Base-by-base conservation (phyloP, 73 alveolate species). In the Symbiodinium pilosum region DNA sequence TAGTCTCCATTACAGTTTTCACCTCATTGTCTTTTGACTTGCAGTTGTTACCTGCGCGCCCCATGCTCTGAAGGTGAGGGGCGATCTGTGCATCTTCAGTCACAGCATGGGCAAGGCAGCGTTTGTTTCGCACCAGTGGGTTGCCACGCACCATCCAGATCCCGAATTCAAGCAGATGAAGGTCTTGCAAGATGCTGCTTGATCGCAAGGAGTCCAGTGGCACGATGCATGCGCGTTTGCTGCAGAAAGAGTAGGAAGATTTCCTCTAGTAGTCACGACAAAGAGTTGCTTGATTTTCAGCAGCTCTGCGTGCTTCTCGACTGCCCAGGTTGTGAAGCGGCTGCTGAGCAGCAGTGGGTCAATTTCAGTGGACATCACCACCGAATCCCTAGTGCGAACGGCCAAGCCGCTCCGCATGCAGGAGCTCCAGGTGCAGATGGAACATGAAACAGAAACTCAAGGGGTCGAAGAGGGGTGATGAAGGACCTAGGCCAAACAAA, bases 91-190 rank as follows among this genome's bases (percentile, higher is more conserved):
- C 75, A 56, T 56, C 75, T 56, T 56, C 75, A 56, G 75, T 56
- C 75, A 56, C 75, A 56, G 75, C 75, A 56, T 56, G 75, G 75
- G 75, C 75, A 56, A 56, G 75, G 75, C 75, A 56, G 75, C 75
- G 16, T 56, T 56, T 56, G 75, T 56, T 56, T 56, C 75, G 75
- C 75, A 56, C 75, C 75, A 56, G 75, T 56, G 75, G 75, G 75
- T 56, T 56, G 28, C 75, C 75, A 20, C 75, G 75, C 32, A 56
- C 75, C 75, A 56, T 56, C 75, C 75, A 56, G 75, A 56, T 56
- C 75, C 75, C 38, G 75, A 56, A 30, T 56, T 56, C 75, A 56
- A 56, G 75, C 75, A 56, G 75, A 56, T 56, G 75, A 56, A 56
- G 75, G 75, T 56, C 75, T 56, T 56, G 75, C 75, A 56, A 56